phyloP scores from a whole-genome alignment of 2,329 filamentous ascomycete genomes.

The Dryadomyces sulphureus region DNA sequence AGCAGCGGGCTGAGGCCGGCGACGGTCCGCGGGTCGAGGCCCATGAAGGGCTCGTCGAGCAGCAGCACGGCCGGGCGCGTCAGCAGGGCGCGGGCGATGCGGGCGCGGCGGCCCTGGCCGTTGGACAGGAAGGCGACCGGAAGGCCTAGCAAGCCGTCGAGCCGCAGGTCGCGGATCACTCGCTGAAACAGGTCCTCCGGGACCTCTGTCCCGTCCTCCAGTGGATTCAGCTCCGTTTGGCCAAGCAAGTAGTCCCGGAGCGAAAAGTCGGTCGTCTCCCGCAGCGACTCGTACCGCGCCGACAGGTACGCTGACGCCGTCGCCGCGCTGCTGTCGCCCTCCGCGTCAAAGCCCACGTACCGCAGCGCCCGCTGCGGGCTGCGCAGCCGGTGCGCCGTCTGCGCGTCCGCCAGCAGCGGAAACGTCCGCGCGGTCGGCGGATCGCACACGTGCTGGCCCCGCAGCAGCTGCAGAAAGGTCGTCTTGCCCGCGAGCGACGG shows the following conservation, averaged over 20 bases:
- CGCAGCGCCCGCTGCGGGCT: constrained; percentile 56
- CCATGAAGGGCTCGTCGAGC: constrained; percentile 92
- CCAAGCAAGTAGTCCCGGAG: constrained; percentile 68
- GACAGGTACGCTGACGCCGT: constrained; percentile 65
- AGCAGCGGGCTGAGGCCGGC: constrained; percentile 58
- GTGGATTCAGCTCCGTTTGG: constrained; percentile 63
- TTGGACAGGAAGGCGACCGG: constrained; percentile 87
- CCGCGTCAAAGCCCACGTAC: constrained; percentile 81
- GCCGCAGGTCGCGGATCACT: constrained; percentile 54
- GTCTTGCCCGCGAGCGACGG: constrained; percentile 68
- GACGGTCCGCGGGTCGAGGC: constrained; percentile 74
- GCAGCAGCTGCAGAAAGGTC: constrained; percentile 64
- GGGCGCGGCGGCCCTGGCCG: constrained; percentile 74
- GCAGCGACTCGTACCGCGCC: constrained; percentile 75
- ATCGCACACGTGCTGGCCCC: constrained; percentile 59
- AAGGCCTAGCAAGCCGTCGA: constrained; percentile 57
- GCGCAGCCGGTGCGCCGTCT: constrained; percentile 39
- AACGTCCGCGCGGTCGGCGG: constrained; percentile 65
- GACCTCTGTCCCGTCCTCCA: constrained; percentile 20
- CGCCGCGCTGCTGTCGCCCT: constrained; percentile 34
- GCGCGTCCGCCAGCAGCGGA: constrained; percentile 57
- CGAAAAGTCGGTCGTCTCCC: constrained; percentile 79
- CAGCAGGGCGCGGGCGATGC: constrained; percentile 77
- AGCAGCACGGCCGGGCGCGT: constrained; percentile 66
- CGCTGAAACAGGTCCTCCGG: constrained; percentile 35